These are phyloP conservation scores for Entophlyctis helioformis DNA, from an alignment of 192 early-diverging fungal genomes.

Conservation along the genomic window DNA sequence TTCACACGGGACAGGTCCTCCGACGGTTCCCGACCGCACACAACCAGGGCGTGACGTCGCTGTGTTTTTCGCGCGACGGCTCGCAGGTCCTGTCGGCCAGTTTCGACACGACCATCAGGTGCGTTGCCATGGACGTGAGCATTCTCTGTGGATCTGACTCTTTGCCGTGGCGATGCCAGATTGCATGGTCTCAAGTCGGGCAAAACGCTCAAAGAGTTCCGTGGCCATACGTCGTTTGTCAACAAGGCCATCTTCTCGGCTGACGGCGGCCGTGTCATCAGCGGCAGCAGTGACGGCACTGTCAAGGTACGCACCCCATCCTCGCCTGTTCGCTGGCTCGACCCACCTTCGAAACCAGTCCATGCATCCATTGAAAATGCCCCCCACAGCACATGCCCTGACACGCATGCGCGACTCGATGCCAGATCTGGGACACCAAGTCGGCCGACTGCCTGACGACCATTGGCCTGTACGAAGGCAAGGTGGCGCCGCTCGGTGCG, in stretches of 20 bases:
- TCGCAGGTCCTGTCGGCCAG: conserved; percentile 69
- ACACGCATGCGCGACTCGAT: neutral
- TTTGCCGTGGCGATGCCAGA: neutral
- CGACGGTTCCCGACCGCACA: conserved; percentile 73
- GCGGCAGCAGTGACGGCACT: conserved; percentile 76
- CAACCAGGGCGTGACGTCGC: conserved; percentile 66
- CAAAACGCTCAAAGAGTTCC: conserved; percentile 81
- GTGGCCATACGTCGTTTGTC: conserved; percentile 83
- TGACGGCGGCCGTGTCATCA: conserved; percentile 62
- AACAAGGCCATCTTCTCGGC: conserved; percentile 65
- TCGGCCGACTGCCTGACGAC: conserved; percentile 55
- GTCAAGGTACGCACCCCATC: conserved; percentile 46
- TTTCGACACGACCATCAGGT: conserved; percentile 68
- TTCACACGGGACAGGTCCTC: conserved; percentile 58
- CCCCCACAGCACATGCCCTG: neutral
- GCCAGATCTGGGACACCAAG: conserved; percentile 82
- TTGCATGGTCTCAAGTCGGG: conserved; percentile 84
- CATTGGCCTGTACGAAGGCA: conserved; percentile 47
- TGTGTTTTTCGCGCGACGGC: conserved; percentile 67
- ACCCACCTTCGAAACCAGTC: neutral
- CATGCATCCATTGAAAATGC: neutral
- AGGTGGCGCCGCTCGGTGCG: conserved; percentile 18
- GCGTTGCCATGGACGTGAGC: neutral
- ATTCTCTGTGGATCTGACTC: neutral
- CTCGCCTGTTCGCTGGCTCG: too few species aligned